phyloP scores from a whole-genome alignment of 345 rosid species.

The Hibiscus trionum region DNA sequence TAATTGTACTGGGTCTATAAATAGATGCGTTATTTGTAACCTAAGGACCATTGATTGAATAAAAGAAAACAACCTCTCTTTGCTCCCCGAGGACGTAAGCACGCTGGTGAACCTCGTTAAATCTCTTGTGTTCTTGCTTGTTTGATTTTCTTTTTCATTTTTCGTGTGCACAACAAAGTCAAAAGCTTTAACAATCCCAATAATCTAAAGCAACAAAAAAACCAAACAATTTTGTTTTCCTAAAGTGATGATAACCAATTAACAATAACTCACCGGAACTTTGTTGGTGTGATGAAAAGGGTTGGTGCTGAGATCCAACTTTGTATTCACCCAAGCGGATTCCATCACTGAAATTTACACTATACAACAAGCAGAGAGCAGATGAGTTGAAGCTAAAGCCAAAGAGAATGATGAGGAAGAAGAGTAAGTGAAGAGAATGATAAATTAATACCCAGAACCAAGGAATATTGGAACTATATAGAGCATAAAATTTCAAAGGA shows the following conservation, averaged over 20 bases:
- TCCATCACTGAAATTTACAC: slow-evolving; percentile 20
- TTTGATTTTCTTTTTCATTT: too few relatives aligned
- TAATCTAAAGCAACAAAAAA: background rate
- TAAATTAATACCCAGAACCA: background rate
- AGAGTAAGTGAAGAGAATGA: slow-evolving; percentile 16
- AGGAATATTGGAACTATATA: slow-evolving; percentile 1
- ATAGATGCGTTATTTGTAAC: too few relatives aligned
- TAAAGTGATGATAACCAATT: too few relatives aligned
- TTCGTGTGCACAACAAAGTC: too few relatives aligned
- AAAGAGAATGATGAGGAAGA: too few relatives aligned
- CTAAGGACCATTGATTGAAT: too few relatives aligned
- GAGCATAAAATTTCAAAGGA: background rate
- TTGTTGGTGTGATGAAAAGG: slow-evolving; percentile 19
- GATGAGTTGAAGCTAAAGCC: slow-evolving; percentile 3
- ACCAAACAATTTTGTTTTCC: too few relatives aligned
- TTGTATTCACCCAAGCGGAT: slow-evolving; percentile 33
- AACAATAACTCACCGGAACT: slow-evolving; percentile 33
- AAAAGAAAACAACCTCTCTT: too few relatives aligned
- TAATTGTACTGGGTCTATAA: too few relatives aligned
- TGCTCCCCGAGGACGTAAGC: too few relatives aligned
- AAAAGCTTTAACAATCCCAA: background rate
- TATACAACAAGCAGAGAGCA: background rate
- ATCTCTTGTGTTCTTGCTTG: too few relatives aligned
- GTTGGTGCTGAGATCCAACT: slow-evolving; percentile 54
- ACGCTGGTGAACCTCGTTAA: too few relatives aligned